Base-by-base conservation (phyloP, 805 yeast genomes). In the Wickerhamiella shivajii region DNA sequence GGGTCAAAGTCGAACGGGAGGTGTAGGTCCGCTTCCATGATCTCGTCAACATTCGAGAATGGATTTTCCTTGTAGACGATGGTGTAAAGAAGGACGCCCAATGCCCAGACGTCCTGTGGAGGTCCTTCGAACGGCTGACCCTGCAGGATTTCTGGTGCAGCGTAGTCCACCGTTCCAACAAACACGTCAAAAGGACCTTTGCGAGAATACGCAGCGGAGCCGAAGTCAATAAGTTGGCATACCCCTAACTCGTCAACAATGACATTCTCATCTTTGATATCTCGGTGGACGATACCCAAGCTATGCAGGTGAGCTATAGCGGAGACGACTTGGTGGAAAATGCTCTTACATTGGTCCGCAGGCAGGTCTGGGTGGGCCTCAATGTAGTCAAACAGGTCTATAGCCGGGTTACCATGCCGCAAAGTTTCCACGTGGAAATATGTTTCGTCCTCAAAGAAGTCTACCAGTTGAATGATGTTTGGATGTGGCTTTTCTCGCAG, bases 151-250 rank as follows among this genome's bases (percentile, higher is more conserved):
- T 90, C 98, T 0, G 98, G 98, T 0, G 97, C 93, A 1, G 97
- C 97, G 54, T 87, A 90, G 54, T 90, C 96, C 27, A 90, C 74
- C 0, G 98, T 90, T 2, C 98, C 98, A 2, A 90, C 97, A 57
- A 90, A 87, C 4, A 90, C 94, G 45, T 87, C 94, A 57, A 87
- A 90, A 4, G 97, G 97, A 0, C 96, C 97, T 58, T 77, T 83
- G 43, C 68, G 71, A 14, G 74, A 71, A 53, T 83, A 83, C 0
- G 96, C 94, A 1, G 97, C 93, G 30, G 93, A 77, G 1, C 98
- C 98, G 54, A 84, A 87, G 57, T 87, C 98, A 50, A 87, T 87
- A 41, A 87, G 61, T 52, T 84, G 85, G 33, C 81, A 75, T 28
- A 71, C 64, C 2, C 90, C 92, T 17, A 44, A 30, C 37, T 74